Percentiles rank a stretch among this genome's conserved stretches.
These are phyloP conservation scores for Physcomitrellopsis africana DNA, from an alignment of 225 moss, liverwort and hornwort genomes.

Conservation along the genomic window DNA sequence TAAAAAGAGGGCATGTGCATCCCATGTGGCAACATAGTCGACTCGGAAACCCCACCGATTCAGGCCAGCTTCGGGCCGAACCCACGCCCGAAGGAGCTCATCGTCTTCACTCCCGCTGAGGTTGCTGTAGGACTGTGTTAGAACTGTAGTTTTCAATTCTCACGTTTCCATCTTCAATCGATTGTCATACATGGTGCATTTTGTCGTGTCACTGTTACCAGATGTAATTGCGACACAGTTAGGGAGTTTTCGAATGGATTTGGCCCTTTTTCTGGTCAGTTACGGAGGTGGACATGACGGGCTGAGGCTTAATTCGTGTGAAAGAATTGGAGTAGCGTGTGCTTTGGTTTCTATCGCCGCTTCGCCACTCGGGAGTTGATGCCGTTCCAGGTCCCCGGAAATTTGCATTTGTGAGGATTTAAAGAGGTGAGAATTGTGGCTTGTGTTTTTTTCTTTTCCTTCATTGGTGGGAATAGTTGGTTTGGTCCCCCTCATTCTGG, in stretches of 20 bases:
- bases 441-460: not conserved
- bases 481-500: not conserved
- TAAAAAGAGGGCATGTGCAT: too few relatives aligned
- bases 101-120: too few relatives aligned
- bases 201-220: not conserved
- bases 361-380: not conserved
- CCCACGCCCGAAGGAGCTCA: too few relatives aligned
- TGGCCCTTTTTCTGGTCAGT: constrained; percentile 5
- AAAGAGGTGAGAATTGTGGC: constrained; percentile 23
- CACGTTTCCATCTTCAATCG: constrained; percentile 1
- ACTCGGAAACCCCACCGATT: too few relatives aligned
- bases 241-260: constrained; percentile 3
- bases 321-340: constrained; percentile 20
- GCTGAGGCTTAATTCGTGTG: constrained; percentile 20
- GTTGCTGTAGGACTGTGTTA: not conserved
- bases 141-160: constrained; percentile 22
- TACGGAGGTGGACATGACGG: constrained; percentile 16
- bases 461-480: not conserved
- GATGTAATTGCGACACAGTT: not conserved
- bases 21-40: too few relatives aligned
- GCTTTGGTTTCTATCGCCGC: not conserved
- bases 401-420: constrained; percentile 15
- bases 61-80: too few relatives aligned
- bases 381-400: constrained; percentile 9
- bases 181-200: not conserved